These are phyloP conservation scores for Saccharomycopsis fermentans DNA, from an alignment of 805 yeast genomes.

Conservation along the genomic window DNA sequence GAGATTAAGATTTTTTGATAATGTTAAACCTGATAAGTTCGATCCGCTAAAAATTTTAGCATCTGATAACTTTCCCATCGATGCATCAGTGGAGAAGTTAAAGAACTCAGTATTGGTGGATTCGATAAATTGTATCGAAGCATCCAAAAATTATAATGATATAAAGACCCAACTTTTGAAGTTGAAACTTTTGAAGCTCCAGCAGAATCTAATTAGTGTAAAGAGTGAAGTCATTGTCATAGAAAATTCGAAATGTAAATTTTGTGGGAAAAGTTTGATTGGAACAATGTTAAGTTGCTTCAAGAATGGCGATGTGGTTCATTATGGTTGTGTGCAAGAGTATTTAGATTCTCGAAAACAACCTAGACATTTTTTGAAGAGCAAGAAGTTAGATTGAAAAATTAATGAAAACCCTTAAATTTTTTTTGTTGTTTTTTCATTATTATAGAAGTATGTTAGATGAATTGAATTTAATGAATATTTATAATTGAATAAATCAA, in stretches of 20 bases:
- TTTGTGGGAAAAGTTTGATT: conserved; percentile 31
- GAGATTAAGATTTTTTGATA: neutral
- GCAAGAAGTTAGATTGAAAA: neutral
- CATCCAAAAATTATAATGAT: neutral
- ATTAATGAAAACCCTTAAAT: neutral
- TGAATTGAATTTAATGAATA: too few relatives aligned
- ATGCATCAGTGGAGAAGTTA: neutral
- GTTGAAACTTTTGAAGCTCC: conserved; percentile 28
- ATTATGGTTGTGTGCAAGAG: conserved; percentile 28
- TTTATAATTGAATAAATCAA: too few relatives aligned
- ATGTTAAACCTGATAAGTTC: neutral
- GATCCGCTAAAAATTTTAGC: neutral
- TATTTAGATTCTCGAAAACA: neutral
- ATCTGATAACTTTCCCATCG: neutral
- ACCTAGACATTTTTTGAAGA: neutral
- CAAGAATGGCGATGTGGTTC: conserved; percentile 26
- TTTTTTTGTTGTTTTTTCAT: neutral
- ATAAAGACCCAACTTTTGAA: conserved; percentile 22
- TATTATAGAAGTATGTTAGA: neutral
- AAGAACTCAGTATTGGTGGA: neutral
- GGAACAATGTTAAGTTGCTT: conserved; percentile 29
- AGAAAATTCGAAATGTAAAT: conserved; percentile 27
- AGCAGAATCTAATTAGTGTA: conserved; percentile 26
- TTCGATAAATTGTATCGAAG: neutral
- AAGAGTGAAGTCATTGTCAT: conserved; percentile 23